phyloP scores from a whole-genome alignment of 345 rosid genomes.

The Moringa oleifera region DNA sequence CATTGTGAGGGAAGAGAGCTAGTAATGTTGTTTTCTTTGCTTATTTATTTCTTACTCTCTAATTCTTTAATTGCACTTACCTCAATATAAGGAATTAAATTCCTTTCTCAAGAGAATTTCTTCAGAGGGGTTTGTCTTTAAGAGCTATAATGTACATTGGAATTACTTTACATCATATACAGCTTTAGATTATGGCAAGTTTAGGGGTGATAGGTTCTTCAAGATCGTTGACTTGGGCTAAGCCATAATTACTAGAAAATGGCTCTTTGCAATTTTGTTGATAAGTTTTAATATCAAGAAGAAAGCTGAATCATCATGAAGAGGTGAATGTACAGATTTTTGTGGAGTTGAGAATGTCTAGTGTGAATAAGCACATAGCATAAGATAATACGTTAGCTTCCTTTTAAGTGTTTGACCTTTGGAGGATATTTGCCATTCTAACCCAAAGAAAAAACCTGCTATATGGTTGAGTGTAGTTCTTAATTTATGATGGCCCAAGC shows the following conservation, averaged over 20 bases:
- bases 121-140: constrained; percentile 1
- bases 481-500: not conserved
- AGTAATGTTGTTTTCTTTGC: not conserved
- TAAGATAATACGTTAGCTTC: not conserved
- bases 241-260: not conserved
- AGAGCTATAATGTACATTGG: not conserved
- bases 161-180: not conserved
- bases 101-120: not conserved
- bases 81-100: not conserved
- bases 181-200: not conserved
- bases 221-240: not conserved
- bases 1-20: not conserved
- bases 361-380: not conserved
- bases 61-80: not conserved
- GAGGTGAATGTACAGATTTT: not conserved
- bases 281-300: not conserved
- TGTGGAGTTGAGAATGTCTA: not conserved
- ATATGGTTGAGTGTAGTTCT: not conserved
- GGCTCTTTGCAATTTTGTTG: not conserved
- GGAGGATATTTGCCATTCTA: not conserved
- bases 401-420: too few species aligned
- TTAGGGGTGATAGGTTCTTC: not conserved
- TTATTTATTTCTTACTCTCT: not conserved
- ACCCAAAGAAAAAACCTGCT: not conserved
- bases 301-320: not conserved